These are phyloP conservation scores for Lodderomyces jiufengensis DNA, from an alignment of 1,139 yeast species.

Conservation along the genomic window DNA sequence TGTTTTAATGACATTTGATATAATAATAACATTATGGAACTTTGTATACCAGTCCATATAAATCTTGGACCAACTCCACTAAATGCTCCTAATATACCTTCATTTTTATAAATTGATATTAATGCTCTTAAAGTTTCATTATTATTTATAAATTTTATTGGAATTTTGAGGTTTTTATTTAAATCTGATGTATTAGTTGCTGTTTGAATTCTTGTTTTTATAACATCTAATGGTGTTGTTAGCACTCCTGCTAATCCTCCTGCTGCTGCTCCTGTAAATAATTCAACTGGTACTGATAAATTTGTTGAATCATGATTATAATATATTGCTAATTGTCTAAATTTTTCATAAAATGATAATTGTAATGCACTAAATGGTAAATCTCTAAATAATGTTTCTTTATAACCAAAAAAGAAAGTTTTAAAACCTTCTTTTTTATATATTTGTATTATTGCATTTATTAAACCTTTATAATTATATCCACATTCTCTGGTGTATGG, in stretches of 20 bases:
- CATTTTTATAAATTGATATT: slow-evolving; percentile 60
- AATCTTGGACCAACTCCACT: slow-evolving; percentile 96
- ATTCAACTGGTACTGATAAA: slow-evolving; percentile 59
- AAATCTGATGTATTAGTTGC: slow-evolving; percentile 22
- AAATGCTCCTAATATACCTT: slow-evolving; percentile 78
- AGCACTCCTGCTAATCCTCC: slow-evolving; percentile 90
- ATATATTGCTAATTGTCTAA: slow-evolving; percentile 59
- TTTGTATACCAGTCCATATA: slow-evolving; percentile 94
- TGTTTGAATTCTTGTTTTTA: slow-evolving; percentile 91
- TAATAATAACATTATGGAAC: slow-evolving; percentile 87
- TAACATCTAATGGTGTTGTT: slow-evolving; percentile 86
- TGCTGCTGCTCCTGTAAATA: slow-evolving; percentile 89
- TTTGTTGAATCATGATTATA: slow-evolving; percentile 37
- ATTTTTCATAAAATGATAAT: slow-evolving; percentile 90
- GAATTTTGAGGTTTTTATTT: slow-evolving; percentile 8
- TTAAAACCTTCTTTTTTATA: slow-evolving; percentile 64
- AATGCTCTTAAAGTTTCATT: slow-evolving; percentile 64
- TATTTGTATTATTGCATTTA: slow-evolving; percentile 67
- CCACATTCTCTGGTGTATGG: slow-evolving; percentile 72
- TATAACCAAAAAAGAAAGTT: slow-evolving; percentile 85
- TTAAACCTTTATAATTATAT: slow-evolving; percentile 73
- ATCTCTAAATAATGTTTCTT: slow-evolving; percentile 87
- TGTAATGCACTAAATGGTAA: slow-evolving; percentile 94
- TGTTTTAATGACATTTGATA: slow-evolving; percentile 62
- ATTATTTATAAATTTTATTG: slow-evolving; percentile 27